A percentile compares a stretch with the other conserved stretches of the same genome.
Evolutionary conservation across 805 yeast genomes (phyloP).

Genomic region (Naumovozyma baii): DNA sequence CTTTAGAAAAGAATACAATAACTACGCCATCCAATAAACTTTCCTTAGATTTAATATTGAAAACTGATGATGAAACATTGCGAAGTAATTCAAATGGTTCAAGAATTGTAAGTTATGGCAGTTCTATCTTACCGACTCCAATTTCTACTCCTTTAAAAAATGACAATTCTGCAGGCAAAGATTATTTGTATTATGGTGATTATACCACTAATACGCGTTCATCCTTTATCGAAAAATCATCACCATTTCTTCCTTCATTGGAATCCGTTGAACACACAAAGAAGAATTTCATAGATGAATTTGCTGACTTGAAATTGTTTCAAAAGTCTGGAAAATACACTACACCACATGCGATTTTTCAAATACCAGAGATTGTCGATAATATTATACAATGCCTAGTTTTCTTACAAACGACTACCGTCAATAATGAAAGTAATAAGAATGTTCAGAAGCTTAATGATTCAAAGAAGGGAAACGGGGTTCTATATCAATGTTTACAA

Average conservation of each 20-base stretch:
- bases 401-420: background rate
- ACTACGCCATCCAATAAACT: background rate
- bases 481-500: conserved; percentile 50
- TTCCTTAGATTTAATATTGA: too few relatives aligned
- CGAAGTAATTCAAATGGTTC: background rate
- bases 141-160: background rate
- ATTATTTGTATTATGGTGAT: background rate
- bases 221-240: background rate
- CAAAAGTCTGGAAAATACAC: background rate
- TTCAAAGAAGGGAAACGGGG: too few relatives aligned
- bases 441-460: too few relatives aligned
- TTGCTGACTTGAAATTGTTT: conserved; percentile 6
- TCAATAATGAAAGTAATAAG: too few relatives aligned
- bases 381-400: conserved; percentile 32
- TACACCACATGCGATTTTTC: conserved; percentile 40
- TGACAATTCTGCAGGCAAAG: background rate
- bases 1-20: background rate
- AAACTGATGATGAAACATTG: background rate
- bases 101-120: background rate
- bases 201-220: background rate
- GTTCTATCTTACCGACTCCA: background rate
- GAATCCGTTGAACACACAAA: too few relatives aligned
- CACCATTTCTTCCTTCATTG: too few relatives aligned
- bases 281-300: conserved; percentile 3
- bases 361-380: conserved; percentile 66